A percentile compares a stretch with the other conserved stretches of the same genome.
These are phyloP conservation scores for Wallacemonas sp. DNA, from an alignment of 208 protist species.

Conservation along the genomic window DNA sequence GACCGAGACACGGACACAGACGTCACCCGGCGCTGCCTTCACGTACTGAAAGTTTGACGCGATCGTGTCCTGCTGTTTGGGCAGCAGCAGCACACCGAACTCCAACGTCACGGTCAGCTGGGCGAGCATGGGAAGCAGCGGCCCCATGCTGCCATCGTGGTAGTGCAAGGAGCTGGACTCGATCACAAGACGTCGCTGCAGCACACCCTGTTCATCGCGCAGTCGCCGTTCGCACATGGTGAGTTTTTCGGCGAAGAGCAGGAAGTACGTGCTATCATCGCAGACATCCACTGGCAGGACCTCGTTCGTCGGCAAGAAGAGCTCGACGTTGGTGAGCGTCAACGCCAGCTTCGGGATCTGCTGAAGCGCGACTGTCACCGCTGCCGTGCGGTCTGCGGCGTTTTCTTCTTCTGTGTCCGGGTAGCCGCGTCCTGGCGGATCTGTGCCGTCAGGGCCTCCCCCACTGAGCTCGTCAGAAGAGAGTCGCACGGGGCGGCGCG, in stretches of 20 bases:
- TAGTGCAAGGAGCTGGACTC: conserved; percentile 10
- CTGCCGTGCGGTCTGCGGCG: background rate
- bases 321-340: conserved; percentile 26
- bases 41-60: conserved; percentile 13
- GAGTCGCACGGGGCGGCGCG: background rate
- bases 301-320: conserved; percentile 39
- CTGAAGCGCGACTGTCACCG: background rate
- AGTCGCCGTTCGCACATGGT: conserved; percentile 1
- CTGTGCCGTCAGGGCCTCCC: background rate
- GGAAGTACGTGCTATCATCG: conserved; percentile 35
- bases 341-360: background rate
- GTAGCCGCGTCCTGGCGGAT: background rate
- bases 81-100: conserved; percentile 20
- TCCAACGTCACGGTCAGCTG: conserved; percentile 20
- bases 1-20: conserved; percentile 7
- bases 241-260: conserved; percentile 24
- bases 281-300: conserved; percentile 26
- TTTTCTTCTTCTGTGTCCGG: background rate
- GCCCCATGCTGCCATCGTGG: conserved; percentile 1
- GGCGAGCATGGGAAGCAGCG: background rate
- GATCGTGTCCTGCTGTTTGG: conserved; percentile 1
- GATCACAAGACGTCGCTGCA: conserved; percentile 3
- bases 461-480: no score
- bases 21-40: background rate
- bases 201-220: background rate